Conservation (phyloP, 2,329 filamentous ascomycete genomes). For the Nemania abortiva region DNA sequence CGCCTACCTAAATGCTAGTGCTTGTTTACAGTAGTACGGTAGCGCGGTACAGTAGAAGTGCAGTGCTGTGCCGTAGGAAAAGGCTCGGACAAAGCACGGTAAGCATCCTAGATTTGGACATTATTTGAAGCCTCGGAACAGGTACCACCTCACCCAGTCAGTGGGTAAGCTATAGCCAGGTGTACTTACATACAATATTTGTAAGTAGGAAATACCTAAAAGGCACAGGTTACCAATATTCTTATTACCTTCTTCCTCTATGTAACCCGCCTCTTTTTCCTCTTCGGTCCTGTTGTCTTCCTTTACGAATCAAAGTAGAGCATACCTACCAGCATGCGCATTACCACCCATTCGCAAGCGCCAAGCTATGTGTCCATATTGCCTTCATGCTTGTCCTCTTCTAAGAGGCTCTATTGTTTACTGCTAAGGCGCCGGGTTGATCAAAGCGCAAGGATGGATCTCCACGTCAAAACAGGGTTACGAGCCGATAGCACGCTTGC, state of each 20-base stretch:
- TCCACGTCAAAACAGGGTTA: conserved; percentile 22
- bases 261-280: not conserved
- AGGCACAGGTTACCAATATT: not conserved
- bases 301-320: conserved; percentile 30
- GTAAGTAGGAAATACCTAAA: not conserved
- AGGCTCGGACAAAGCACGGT: conserved; percentile 19
- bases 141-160: not conserved
- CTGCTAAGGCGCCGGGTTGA: conserved; percentile 15
- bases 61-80: conserved; percentile 22
- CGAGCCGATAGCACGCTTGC: conserved; percentile 7
- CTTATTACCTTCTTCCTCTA: not conserved
- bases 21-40: not conserved
- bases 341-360: conserved; percentile 14
- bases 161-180: not conserved
- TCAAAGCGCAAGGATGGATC: conserved; percentile 18
- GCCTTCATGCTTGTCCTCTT: conserved; percentile 23
- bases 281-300: not conserved
- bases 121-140: conserved; percentile 6
- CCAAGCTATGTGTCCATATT: conserved; percentile 25
- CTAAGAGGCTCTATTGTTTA: conserved; percentile 34
- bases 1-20: not conserved
- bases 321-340: conserved; percentile 30
- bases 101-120: conserved; percentile 22
- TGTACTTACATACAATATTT: not conserved
- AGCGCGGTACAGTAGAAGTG: conserved; percentile 4